These are phyloP conservation scores for Chondrostereum purpureum DNA, from an alignment of 1,284 basidiomycete genomes.

Conservation along the genomic window DNA sequence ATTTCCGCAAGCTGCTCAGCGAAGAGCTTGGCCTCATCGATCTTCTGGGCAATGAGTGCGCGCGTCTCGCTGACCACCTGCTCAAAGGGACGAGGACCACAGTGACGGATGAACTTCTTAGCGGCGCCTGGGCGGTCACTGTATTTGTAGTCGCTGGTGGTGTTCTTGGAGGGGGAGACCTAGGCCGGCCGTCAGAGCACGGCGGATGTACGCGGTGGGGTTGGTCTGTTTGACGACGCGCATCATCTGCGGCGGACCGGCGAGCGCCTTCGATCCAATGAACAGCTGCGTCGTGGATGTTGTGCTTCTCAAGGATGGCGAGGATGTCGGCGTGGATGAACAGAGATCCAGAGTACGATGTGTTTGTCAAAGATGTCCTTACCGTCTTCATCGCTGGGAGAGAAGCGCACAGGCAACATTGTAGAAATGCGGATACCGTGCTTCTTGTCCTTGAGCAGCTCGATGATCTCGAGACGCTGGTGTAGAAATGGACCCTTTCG, in stretches of 20 bases:
- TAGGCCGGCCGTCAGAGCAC: constrained; percentile 12
- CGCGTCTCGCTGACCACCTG: constrained; percentile 12
- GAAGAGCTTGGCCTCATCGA: constrained; percentile 2
- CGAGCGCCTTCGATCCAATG: constrained; percentile 20
- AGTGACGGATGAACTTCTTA: constrained; percentile 11
- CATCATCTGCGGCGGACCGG: constrained; percentile 11
- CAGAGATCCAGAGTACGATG: no score
- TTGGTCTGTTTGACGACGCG: constrained; percentile 5
- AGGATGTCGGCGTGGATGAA: constrained; percentile 18
- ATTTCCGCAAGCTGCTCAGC: constrained; percentile 9
- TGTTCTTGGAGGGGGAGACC: constrained; percentile 13
- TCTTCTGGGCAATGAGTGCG: constrained; percentile 3
- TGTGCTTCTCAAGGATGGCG: constrained; percentile 11
- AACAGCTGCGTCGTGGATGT: constrained; percentile 14
- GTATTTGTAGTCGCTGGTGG: constrained; percentile 12
- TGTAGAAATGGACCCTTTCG: constrained; percentile 18
- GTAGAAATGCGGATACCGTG: constrained; percentile 16
- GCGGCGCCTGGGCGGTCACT: constrained; percentile 7
- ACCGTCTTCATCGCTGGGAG: constrained; percentile 15
- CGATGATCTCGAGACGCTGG: no score
- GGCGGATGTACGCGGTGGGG: constrained; percentile 12
- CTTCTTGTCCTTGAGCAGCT: constrained; percentile 10
- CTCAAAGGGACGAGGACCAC: constrained; percentile 7
- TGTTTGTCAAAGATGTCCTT: constrained; percentile 18
- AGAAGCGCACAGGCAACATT: no score